Evolutionary conservation across 225 moss, liverwort and hornwort genomes (phyloP).

Genomic region (Polytrichum commune): DNA sequence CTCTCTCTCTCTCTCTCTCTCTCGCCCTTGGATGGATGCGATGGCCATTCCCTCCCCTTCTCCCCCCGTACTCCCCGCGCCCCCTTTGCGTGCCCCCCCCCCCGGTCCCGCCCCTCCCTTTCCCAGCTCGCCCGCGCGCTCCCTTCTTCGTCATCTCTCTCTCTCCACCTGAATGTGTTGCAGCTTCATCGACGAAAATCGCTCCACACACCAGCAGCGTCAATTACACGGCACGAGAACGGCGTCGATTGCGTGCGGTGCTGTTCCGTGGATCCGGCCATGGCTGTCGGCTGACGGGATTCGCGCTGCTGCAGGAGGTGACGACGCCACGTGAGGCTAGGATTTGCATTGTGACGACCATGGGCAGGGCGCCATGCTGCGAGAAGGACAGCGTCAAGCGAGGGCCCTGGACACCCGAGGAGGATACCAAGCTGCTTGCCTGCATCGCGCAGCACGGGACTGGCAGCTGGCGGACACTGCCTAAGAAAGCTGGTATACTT

Average conservation of each 20-base stretch:
- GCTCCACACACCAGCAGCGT: not conserved
- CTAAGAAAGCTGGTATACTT: constrained; percentile 64
- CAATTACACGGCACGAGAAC: no score
- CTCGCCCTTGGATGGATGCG: not conserved
- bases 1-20: not conserved
- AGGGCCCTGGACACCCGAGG: constrained; percentile 76
- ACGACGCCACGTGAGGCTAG: not conserved
- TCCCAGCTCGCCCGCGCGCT: not conserved
- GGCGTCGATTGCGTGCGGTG: no score
- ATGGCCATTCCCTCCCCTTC: not conserved
- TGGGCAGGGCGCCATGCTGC: constrained; percentile 75
- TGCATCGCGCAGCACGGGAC: constrained; percentile 76
- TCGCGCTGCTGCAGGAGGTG: not conserved
- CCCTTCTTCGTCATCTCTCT: not conserved
- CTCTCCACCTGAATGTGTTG: not conserved
- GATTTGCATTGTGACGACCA: constrained; percentile 10
- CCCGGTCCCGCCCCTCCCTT: constrained; percentile 3
- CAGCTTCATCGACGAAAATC: no score
- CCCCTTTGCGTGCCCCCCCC: not conserved
- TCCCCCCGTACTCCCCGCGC: constrained; percentile 3
- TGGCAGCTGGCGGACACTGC: constrained; percentile 70
- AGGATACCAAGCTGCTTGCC: constrained; percentile 68
- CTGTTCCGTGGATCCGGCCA: not conserved
- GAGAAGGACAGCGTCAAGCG: constrained; percentile 74
- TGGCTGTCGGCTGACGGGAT: not conserved